Evolutionary conservation across 2,329 filamentous ascomycete species (phyloP).

Genomic region (Alternaria alternata): DNA sequence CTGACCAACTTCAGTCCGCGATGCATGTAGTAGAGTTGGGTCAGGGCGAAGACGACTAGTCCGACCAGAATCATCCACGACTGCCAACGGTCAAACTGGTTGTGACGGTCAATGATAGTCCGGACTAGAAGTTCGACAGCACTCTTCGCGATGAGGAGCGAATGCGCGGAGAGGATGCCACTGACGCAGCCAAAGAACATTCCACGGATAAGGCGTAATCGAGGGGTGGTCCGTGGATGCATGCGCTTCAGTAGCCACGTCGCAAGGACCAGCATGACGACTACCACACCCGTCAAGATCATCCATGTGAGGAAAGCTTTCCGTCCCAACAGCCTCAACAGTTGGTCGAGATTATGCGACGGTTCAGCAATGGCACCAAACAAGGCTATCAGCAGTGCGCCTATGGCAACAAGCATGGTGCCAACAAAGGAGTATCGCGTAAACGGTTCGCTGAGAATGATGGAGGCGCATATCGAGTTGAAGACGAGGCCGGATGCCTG

Average conservation of each 20-base stretch:
- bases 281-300: slow-evolving; percentile 76
- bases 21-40: slow-evolving; percentile 94
- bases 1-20: slow-evolving; percentile 92
- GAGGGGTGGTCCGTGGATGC: slow-evolving; percentile 60
- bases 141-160: slow-evolving; percentile 91
- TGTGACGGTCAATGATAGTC: slow-evolving; percentile 83
- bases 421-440: slow-evolving; percentile 92
- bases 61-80: slow-evolving; percentile 90
- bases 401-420: slow-evolving; percentile 84
- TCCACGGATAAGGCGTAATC: slow-evolving; percentile 78
- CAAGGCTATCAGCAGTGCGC: slow-evolving; percentile 89
- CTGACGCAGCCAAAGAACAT: slow-evolving; percentile 87
- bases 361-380: slow-evolving; percentile 95
- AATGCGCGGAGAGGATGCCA: slow-evolving; percentile 92
- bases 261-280: slow-evolving; percentile 69
- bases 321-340: slow-evolving; percentile 77
- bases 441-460: slow-evolving; percentile 92
- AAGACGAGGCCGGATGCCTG: slow-evolving; percentile 94
- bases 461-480: slow-evolving; percentile 95
- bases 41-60: slow-evolving; percentile 81
- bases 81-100: slow-evolving; percentile 95
- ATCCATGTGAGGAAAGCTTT: slow-evolving; percentile 89
- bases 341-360: slow-evolving; percentile 83
- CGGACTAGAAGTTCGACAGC: slow-evolving; percentile 92
- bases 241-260: slow-evolving; percentile 49